These are phyloP conservation scores for Aspergillus nidulans DNA, from an alignment of 495 filamentous ascomycete genomes.

Conservation along the genomic window DNA sequence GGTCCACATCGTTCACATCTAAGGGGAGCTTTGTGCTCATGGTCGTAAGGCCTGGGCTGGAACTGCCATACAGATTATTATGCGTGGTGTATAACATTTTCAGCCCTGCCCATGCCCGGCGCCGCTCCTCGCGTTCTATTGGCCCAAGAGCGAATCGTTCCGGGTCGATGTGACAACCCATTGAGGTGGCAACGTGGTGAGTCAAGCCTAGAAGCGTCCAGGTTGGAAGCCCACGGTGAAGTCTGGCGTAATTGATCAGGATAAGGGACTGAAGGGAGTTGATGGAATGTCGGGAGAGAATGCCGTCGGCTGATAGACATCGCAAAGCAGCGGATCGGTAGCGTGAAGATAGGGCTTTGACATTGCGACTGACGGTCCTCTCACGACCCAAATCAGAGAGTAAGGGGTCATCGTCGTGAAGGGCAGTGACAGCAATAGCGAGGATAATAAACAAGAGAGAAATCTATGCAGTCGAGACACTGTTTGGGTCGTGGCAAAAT, in stretches of 20 bases:
- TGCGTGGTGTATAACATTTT: slow-evolving; percentile 44
- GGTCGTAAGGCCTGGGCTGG: slow-evolving; percentile 22
- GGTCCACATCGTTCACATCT: slow-evolving; percentile 41
- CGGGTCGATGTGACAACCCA: slow-evolving; percentile 48
- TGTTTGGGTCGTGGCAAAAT: slow-evolving; percentile 40
- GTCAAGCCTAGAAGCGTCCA: slow-evolving; percentile 44
- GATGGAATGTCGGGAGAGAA: slow-evolving; percentile 42
- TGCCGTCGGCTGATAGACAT: slow-evolving; percentile 41
- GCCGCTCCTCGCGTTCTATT: slow-evolving; percentile 44
- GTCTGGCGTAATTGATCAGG: slow-evolving; percentile 40
- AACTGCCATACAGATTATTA: slow-evolving; percentile 32
- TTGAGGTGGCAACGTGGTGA: slow-evolving; percentile 43
- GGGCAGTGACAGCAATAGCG: slow-evolving; percentile 39
- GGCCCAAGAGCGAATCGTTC: slow-evolving; percentile 35
- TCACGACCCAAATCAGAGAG: slow-evolving; percentile 41
- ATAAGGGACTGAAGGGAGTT: slow-evolving; percentile 45
- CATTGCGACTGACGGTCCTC: slow-evolving; percentile 37
- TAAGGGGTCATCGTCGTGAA: slow-evolving; percentile 41
- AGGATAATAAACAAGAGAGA: slow-evolving; percentile 43
- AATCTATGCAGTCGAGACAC: slow-evolving; percentile 39
- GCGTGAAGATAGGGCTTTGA: slow-evolving; percentile 35
- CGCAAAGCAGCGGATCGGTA: slow-evolving; percentile 43
- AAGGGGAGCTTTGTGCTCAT: slow-evolving; percentile 39
- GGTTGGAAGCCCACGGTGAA: slow-evolving; percentile 36
- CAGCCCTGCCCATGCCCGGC: slow-evolving; percentile 43